Evolutionary conservation across 1,139 yeast species (phyloP), one percentile per base, ranked within the genome.

Genomic region (Debaryomycetaceae sp.): DNA sequence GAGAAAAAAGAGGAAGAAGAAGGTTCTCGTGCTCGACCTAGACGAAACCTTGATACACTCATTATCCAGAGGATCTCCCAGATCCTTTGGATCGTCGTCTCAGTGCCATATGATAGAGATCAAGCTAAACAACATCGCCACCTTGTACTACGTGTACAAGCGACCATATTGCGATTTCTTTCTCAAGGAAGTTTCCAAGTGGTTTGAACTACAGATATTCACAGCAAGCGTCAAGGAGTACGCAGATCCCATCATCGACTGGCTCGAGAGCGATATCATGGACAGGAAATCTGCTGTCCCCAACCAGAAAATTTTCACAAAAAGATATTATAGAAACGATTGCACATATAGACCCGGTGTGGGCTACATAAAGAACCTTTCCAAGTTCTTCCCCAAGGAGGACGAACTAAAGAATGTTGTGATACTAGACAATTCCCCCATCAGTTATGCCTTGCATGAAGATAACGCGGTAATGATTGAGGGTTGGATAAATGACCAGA

Each of bases 401-500:
- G 76, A 70, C 32, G 91, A 86, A 48, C 71, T 88, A 42, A 78
- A 83, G 44, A 84, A 83, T 52, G 80, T 88, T 28, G 70, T 91
- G 43, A 85, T 92, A 35, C 74, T 92, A 41, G 98, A 92, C 64
- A 92, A 92, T 63, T 88, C 96, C 6, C 98, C 98, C 1, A 75
- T 88, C 8, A 84, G 95, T 55, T 92, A 87, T 59, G 83, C 89
- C 9, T 65, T 80, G 58, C 92, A 92, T 57, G 87, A 82, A 47
- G 81, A 83, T 50, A 92, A 92, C 57, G 98, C 96, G 1, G 82
- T 92, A 30, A 82, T 85, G 66, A 88, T 92, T 16, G 97, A 91
- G 62, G 98, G 98, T 34, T 92, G 98, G 98, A 88, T 92, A 47
- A 88, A 87, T 55, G 98, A 92, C 62, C 95, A 95, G 16, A 79